phyloP scores from a whole-genome alignment of 768 basidiomycete species.

The Rhodocollybia butyracea region DNA sequence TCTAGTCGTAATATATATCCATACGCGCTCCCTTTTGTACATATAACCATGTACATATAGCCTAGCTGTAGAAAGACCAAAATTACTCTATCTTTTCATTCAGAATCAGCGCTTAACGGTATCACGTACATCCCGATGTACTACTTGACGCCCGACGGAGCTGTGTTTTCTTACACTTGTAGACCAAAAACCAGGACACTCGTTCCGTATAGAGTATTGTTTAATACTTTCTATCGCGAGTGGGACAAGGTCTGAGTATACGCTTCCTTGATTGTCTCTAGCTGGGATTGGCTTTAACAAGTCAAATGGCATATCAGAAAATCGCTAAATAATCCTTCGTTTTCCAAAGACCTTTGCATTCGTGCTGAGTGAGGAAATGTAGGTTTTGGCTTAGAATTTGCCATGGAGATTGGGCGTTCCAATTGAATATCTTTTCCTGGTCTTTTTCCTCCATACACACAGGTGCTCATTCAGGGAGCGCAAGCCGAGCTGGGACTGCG shows the following conservation, averaged over 20 bases:
- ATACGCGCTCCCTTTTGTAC: constrained; percentile 10
- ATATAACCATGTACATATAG: constrained; percentile 6
- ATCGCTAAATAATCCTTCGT: constrained; percentile 27
- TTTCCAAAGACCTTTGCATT: constrained; percentile 41
- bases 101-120: no score
- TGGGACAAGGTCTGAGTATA: constrained; percentile 86
- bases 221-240: constrained; percentile 45
- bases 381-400: constrained; percentile 48
- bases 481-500: background rate
- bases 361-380: constrained; percentile 30
- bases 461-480: background rate
- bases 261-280: constrained; percentile 62
- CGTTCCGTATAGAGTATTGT: constrained; percentile 47
- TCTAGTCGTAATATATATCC: constrained; percentile 17
- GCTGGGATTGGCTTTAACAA: constrained; percentile 56
- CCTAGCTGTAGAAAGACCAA: constrained; percentile 5
- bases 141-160: background rate
- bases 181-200: constrained; percentile 70
- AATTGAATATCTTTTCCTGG: background rate
- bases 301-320: constrained; percentile 72
- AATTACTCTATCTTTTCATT: no score
- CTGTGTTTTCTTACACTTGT: constrained; percentile 7
- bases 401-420: constrained; percentile 51
- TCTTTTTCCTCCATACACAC: background rate
- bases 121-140: no score